A percentile compares a stretch with the other conserved stretches of the same genome.
phyloP scores from a whole-genome alignment of 2,329 filamentous ascomycete genomes.

The Aspergillus flavus region DNA sequence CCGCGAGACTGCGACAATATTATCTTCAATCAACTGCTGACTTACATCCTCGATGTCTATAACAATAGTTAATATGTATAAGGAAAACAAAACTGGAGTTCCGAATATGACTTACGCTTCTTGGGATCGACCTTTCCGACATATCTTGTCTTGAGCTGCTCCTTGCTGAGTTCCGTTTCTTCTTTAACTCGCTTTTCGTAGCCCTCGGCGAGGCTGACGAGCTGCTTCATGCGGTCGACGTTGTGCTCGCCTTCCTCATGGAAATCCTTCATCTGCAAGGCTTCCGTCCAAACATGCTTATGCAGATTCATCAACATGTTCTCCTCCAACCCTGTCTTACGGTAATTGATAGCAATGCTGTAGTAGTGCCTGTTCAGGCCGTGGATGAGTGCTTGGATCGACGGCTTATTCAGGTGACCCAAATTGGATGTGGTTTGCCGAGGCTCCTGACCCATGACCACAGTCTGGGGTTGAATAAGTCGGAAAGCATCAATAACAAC shows the following conservation, averaged over 20 bases:
- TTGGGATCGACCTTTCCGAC: conserved; percentile 98
- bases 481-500: conserved; percentile 99
- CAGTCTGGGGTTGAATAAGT: conserved; percentile 93
- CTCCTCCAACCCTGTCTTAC: conserved; percentile 96
- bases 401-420: conserved; percentile 97
- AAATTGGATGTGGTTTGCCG: conserved; percentile 97
- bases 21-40: conserved; percentile 96
- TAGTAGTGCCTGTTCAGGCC: conserved; percentile 99
- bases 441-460: conserved; percentile 97
- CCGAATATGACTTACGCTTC: conserved; percentile 66
- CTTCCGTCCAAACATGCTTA: conserved; percentile 99
- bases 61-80: conserved; percentile 23
- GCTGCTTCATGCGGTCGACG: conserved; percentile 81
- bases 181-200: conserved; percentile 99
- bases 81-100: background rate
- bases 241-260: conserved; percentile 79
- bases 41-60: conserved; percentile 89
- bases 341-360: conserved; percentile 97
- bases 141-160: conserved; percentile 97
- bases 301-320: conserved; percentile 99
- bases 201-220: conserved; percentile 87
- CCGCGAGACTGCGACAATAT: conserved; percentile 95
- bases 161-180: conserved; percentile 94
- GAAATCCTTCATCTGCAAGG: conserved; percentile 96
- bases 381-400: conserved; percentile 98